Percentiles rank a stretch among this genome's conserved stretches.
These are phyloP conservation scores for Alternaria consortialis DNA, from an alignment of 2,329 filamentous ascomycete genomes.

Conservation along the genomic window DNA sequence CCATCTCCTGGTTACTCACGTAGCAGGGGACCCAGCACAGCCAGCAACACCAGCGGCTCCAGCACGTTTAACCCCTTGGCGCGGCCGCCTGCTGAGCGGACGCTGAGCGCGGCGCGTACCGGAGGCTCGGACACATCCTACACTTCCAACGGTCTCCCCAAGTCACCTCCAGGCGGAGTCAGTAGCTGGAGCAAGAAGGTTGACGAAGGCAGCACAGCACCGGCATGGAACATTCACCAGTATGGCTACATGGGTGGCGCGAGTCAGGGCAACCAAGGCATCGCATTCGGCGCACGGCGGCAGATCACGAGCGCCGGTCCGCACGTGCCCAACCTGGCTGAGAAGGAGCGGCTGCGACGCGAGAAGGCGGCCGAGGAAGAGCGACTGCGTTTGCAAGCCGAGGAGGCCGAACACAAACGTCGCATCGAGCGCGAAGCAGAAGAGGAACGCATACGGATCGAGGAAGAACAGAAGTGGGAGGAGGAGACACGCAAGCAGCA, in stretches of 20 bases:
- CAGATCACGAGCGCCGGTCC: constrained; percentile 90
- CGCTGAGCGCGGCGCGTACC: constrained; percentile 58
- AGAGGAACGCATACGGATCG: constrained; percentile 67
- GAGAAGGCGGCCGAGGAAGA: constrained; percentile 67
- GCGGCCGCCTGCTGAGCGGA: constrained; percentile 40
- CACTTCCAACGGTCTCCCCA: constrained; percentile 58
- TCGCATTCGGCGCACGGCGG: constrained; percentile 87
- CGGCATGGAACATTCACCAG: constrained; percentile 98
- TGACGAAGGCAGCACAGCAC: constrained; percentile 81
- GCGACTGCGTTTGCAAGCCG: constrained; percentile 57
- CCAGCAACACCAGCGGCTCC: constrained; percentile 52
- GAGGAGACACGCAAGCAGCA: constrained; percentile 69
- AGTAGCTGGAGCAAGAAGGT: constrained; percentile 91
- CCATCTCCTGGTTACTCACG: constrained; percentile 42
- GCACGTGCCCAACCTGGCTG: constrained; percentile 78
- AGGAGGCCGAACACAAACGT: constrained; percentile 62
- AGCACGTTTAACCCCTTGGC: constrained; percentile 57
- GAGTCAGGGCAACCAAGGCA: constrained; percentile 92
- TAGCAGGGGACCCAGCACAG: constrained; percentile 58
- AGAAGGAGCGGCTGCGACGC: constrained; percentile 77
- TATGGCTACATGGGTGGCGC: constrained; percentile 98
- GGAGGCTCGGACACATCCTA: constrained; percentile 68
- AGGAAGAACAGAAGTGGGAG: constrained; percentile 74
- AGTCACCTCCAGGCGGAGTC: constrained; percentile 63
- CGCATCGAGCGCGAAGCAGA: constrained; percentile 64